These are phyloP conservation scores for Coemansia sp. DNA, from an alignment of 192 early-diverging fungal genomes.

Conservation along the genomic window DNA sequence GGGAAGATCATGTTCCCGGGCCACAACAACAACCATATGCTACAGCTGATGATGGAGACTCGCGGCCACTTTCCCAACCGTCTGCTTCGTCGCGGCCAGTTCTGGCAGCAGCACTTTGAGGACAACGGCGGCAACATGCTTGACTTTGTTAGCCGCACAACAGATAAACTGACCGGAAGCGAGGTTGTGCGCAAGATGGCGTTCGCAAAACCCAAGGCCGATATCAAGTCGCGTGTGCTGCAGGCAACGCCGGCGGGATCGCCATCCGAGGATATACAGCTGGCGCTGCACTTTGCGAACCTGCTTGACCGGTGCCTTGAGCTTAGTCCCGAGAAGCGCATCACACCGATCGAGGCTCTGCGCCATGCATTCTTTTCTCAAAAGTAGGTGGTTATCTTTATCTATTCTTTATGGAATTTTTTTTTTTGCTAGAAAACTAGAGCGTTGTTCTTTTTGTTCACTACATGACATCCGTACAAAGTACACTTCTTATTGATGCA, in stretches of 20 bases:
- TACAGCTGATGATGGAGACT: conserved; percentile 88
- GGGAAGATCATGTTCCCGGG: conserved; percentile 95
- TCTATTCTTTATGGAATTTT: too few species aligned
- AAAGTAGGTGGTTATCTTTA: background rate
- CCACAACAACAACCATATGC: conserved; percentile 94
- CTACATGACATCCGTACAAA: background rate
- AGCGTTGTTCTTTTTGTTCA: background rate
- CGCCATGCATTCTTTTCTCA: conserved; percentile 77
- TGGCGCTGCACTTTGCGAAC: conserved; percentile 72
- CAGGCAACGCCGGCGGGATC: conserved; percentile 54
- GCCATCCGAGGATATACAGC: conserved; percentile 31
- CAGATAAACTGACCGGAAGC: conserved; percentile 63
- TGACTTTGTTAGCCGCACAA: conserved; percentile 39
- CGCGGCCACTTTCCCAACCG: conserved; percentile 87
- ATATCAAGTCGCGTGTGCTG: conserved; percentile 70
- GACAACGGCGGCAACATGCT: conserved; percentile 56
- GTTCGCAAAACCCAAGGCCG: conserved; percentile 66
- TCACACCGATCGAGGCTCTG: conserved; percentile 83
- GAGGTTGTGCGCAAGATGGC: conserved; percentile 69
- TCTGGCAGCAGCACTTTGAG: conserved; percentile 86
- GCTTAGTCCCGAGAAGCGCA: conserved; percentile 85
- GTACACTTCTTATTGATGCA: too few species aligned
- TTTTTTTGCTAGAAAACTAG: background rate
- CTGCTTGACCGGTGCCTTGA: conserved; percentile 82
- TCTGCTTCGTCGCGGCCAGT: conserved; percentile 80